Evolutionary conservation across 2,329 filamentous ascomycete species (phyloP).

Genomic region (Aspergillus versicolor): DNA sequence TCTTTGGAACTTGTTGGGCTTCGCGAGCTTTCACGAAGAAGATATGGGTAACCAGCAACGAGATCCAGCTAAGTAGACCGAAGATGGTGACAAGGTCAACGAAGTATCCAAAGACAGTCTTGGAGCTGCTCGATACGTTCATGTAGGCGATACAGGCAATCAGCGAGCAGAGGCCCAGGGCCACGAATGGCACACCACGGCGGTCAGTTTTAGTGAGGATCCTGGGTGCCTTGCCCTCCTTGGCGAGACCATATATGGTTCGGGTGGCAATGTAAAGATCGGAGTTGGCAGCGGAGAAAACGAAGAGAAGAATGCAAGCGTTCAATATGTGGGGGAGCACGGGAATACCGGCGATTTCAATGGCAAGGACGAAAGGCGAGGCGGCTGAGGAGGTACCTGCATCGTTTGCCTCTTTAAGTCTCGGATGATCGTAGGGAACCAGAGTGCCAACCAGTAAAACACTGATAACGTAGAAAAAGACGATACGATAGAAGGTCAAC

Average conservation of each 20-base stretch:
- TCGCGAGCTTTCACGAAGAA: slow-evolving; percentile 63
- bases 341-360: slow-evolving; percentile 62
- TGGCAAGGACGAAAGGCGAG: slow-evolving; percentile 74
- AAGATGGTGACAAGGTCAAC: slow-evolving; percentile 69
- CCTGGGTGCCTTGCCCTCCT: slow-evolving; percentile 68
- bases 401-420: slow-evolving; percentile 54
- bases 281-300: slow-evolving; percentile 75
- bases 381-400: slow-evolving; percentile 57
- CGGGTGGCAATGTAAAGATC: slow-evolving; percentile 75
- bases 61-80: slow-evolving; percentile 66
- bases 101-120: slow-evolving; percentile 62
- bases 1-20: slow-evolving; percentile 59
- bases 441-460: slow-evolving; percentile 75
- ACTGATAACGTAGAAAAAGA: slow-evolving; percentile 74
- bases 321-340: slow-evolving; percentile 68
- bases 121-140: slow-evolving; percentile 60
- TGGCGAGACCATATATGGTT: slow-evolving; percentile 70
- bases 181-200: slow-evolving; percentile 68
- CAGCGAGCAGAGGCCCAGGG: slow-evolving; percentile 59
- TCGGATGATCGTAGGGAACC: slow-evolving; percentile 66
- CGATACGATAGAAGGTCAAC: slow-evolving; percentile 77
- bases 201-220: slow-evolving; percentile 71
- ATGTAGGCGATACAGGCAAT: slow-evolving; percentile 69
- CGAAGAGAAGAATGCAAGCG: slow-evolving; percentile 71
- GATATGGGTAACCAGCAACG: slow-evolving; percentile 67